phyloP scores from a whole-genome alignment of 176 grass and related monocot genomes.

The Oryza glaberrima region DNA sequence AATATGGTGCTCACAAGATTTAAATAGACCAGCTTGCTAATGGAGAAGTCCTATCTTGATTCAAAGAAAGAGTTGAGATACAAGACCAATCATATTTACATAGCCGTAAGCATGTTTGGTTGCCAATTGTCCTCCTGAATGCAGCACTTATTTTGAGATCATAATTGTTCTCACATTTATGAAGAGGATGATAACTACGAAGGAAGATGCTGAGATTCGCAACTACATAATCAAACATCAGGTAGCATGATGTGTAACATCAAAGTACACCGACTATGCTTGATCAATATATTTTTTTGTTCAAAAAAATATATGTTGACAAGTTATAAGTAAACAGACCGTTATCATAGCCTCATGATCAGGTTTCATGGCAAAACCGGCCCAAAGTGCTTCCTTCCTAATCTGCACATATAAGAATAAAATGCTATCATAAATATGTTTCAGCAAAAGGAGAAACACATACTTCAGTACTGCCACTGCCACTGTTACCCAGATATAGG shows the following conservation, averaged over 20 bases:
- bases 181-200: conserved; percentile 15
- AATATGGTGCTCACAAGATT: not conserved
- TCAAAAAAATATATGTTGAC: not conserved
- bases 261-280: not conserved
- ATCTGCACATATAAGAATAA: conserved; percentile 55
- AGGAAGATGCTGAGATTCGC: conserved; percentile 3
- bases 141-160: conserved; percentile 18
- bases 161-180: not conserved
- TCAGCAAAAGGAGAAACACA: conserved; percentile 6
- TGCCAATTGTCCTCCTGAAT: conserved; percentile 2
- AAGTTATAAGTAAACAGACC: conserved; percentile 65
- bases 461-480: not conserved
- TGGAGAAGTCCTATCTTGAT: not conserved
- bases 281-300: not conserved
- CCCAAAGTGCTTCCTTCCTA: conserved; percentile 97
- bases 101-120: not conserved
- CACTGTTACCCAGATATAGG: not conserved
- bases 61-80: not conserved
- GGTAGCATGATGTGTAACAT: conserved; percentile 2
- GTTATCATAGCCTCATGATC: conserved; percentile 88
- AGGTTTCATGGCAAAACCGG: conserved; percentile 93
- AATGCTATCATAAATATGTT: conserved; percentile 36
- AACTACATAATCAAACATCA: conserved; percentile 29
- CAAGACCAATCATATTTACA: not conserved
- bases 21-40: not conserved